These are phyloP conservation scores for Aspergillus aculeatus DNA, from an alignment of 2,329 filamentous ascomycete genomes.

Conservation along the genomic window DNA sequence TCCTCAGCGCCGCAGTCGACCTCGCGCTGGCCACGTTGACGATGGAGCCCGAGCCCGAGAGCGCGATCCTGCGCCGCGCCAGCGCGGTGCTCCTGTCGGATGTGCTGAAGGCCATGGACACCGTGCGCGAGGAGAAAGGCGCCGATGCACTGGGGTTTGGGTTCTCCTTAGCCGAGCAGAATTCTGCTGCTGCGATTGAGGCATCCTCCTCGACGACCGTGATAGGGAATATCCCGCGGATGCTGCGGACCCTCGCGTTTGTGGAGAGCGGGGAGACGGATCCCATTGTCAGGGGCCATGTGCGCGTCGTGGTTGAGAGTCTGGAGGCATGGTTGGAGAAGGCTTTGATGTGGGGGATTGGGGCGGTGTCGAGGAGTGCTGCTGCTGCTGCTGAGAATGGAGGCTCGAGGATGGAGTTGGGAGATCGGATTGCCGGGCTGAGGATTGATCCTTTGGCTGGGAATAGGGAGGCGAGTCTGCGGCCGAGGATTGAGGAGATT, in stretches of 20 bases:
- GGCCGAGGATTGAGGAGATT: slow-evolving; percentile 45
- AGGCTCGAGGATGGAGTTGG: slow-evolving; percentile 33
- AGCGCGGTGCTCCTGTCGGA: slow-evolving; percentile 43
- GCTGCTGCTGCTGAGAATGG: slow-evolving; percentile 8
- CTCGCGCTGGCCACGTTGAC: slow-evolving; percentile 41
- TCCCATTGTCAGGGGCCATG: slow-evolving; percentile 40
- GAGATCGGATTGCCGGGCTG: slow-evolving; percentile 41
- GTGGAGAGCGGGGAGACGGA: slow-evolving; percentile 42
- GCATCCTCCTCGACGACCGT: slow-evolving; percentile 29
- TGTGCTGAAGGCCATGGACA: slow-evolving; percentile 41
- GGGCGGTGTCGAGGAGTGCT: slow-evolving; percentile 8
- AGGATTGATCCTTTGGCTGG: slow-evolving; percentile 35
- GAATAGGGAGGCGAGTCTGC: slow-evolving; percentile 10
- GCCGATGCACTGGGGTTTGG: slow-evolving; percentile 38
- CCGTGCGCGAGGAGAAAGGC: slow-evolving; percentile 30
- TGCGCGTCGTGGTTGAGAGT: slow-evolving; percentile 41
- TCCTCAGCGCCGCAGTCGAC: slow-evolving; percentile 39
- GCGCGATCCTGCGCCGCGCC: slow-evolving; percentile 43
- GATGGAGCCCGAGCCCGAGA: slow-evolving; percentile 37
- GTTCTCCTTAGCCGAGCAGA: slow-evolving; percentile 35
- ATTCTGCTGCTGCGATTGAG: neutral
- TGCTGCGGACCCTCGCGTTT: slow-evolving; percentile 37
- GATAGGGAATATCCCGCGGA: slow-evolving; percentile 38
- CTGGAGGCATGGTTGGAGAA: slow-evolving; percentile 46
- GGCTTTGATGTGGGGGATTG: slow-evolving; percentile 41